A percentile compares a stretch with the other conserved stretches of the same genome.
Evolutionary conservation across 768 basidiomycete genomes (phyloP).

Genomic region (Lentinula boryana): DNA sequence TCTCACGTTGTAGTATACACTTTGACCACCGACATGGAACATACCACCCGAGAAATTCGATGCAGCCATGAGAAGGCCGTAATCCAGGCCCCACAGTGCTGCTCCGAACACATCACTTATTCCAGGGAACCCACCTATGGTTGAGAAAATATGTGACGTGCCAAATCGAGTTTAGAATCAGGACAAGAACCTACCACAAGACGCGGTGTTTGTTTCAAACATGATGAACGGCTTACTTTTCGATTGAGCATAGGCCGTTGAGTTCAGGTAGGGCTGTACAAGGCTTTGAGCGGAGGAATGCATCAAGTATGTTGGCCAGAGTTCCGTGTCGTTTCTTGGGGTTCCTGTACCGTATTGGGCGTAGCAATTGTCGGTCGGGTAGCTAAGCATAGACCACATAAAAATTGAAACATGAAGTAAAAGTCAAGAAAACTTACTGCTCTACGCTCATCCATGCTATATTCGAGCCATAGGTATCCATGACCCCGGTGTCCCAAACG

Average conservation of each 20-base stretch:
- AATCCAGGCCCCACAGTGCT: slow-evolving; percentile 37
- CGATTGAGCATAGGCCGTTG: slow-evolving; percentile 32
- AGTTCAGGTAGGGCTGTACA: slow-evolving; percentile 45
- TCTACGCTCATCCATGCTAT: slow-evolving; percentile 33
- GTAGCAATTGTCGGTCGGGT: slow-evolving; percentile 50
- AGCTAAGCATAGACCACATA: background rate
- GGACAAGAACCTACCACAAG: slow-evolving; percentile 21
- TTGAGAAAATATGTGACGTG: background rate
- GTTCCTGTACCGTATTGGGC: slow-evolving; percentile 33
- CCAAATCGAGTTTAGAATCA: background rate
- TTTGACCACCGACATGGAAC: slow-evolving; percentile 16
- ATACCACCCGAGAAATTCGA: slow-evolving; percentile 26
- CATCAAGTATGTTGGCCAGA: slow-evolving; percentile 51
- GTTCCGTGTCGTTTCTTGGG: slow-evolving; percentile 33
- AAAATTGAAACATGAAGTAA: background rate
- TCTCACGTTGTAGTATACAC: slow-evolving; percentile 11
- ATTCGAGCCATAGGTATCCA: slow-evolving; percentile 20
- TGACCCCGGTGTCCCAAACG: slow-evolving; percentile 31
- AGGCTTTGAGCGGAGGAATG: slow-evolving; percentile 49
- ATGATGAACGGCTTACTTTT: slow-evolving; percentile 29
- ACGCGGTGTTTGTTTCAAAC: slow-evolving; percentile 39
- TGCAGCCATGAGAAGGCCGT: slow-evolving; percentile 31
- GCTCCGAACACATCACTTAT: slow-evolving; percentile 37
- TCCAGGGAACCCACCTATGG: slow-evolving; percentile 30
- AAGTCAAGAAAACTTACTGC: slow-evolving; percentile 20